Evolutionary conservation across 2,329 filamentous ascomycete species (phyloP).

Genomic region (Aquanectria penicillioides): DNA sequence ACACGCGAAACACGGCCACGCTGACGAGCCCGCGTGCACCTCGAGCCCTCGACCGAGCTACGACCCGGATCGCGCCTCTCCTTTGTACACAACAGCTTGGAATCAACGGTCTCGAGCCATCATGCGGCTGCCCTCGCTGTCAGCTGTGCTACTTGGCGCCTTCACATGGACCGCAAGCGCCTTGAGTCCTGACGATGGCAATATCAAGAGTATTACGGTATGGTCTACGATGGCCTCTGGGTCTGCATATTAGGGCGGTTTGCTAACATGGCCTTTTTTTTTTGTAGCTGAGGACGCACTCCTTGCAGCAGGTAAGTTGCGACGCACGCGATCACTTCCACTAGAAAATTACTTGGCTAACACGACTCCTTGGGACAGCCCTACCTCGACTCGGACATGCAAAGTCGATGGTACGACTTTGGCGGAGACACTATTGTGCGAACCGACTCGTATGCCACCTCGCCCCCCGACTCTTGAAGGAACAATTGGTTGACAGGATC

Average conservation of each 20-base stretch:
- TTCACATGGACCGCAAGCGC: slow-evolving; percentile 62
- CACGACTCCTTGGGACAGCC: slow-evolving; percentile 67
- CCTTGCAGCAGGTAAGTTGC: slow-evolving; percentile 76
- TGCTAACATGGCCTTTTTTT: slow-evolving; percentile 33
- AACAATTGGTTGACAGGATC: slow-evolving; percentile 36
- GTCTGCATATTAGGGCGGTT: not conserved
- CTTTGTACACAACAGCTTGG: slow-evolving; percentile 24
- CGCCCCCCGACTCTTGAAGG: slow-evolving; percentile 14
- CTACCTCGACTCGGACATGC: slow-evolving; percentile 97
- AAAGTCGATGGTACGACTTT: slow-evolving; percentile 99
- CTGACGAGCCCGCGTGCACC: slow-evolving; percentile 33
- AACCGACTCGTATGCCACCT: slow-evolving; percentile 69
- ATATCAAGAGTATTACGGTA: slow-evolving; percentile 64
- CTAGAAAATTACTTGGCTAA: slow-evolving; percentile 32
- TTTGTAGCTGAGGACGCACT: slow-evolving; percentile 84
- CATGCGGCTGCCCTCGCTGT: slow-evolving; percentile 60
- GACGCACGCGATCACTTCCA: slow-evolving; percentile 32
- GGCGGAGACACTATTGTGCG: slow-evolving; percentile 91
- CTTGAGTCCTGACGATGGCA: slow-evolving; percentile 57
- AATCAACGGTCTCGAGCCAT: slow-evolving; percentile 35
- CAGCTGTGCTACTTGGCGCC: slow-evolving; percentile 60
- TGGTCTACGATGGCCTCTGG: slow-evolving; percentile 30
- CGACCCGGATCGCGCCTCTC: slow-evolving; percentile 29
- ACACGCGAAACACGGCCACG: slow-evolving; percentile 25
- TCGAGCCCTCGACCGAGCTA: slow-evolving; percentile 24